These are phyloP conservation scores for Telfairia occidentalis DNA, from an alignment of 331 rosid genomes.

Conservation along the genomic window DNA sequence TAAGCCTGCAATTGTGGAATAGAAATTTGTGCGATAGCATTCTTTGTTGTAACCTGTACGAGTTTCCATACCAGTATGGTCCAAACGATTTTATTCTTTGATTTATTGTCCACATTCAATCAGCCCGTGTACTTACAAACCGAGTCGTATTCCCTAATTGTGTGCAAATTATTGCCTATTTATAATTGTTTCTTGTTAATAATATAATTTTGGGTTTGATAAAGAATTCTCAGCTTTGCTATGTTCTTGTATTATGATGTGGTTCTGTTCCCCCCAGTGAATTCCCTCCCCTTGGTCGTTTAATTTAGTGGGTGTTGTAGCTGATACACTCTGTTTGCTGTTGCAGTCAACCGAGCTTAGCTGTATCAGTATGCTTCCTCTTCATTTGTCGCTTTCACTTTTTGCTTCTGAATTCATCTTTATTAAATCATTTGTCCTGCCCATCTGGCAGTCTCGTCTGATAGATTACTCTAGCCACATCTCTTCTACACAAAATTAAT, in stretches of 20 bases:
- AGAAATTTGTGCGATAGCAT: not conserved
- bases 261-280: slow-evolving; percentile 1
- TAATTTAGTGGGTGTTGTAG: not conserved
- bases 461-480: slow-evolving; percentile 6
- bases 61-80: not conserved
- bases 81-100: not conserved
- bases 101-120: slow-evolving; percentile 9
- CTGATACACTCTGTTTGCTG: slow-evolving; percentile 13
- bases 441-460: not conserved
- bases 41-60: slow-evolving; percentile 1
- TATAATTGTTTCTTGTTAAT: not conserved
- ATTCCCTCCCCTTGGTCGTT: slow-evolving; percentile 4
- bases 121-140: not conserved
- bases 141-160: not conserved
- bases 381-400: slow-evolving; percentile 11
- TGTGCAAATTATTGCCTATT: not conserved
- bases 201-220: not conserved
- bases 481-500: not conserved
- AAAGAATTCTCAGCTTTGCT: not conserved
- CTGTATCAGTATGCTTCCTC: slow-evolving; percentile 12
- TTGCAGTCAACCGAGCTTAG: slow-evolving; percentile 8
- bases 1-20: not conserved
- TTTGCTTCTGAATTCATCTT: not conserved
- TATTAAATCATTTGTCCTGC: slow-evolving; percentile 1
- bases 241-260: not conserved